phyloP scores from a whole-genome alignment of 768 basidiomycete genomes.

The Amanita exitialis region DNA sequence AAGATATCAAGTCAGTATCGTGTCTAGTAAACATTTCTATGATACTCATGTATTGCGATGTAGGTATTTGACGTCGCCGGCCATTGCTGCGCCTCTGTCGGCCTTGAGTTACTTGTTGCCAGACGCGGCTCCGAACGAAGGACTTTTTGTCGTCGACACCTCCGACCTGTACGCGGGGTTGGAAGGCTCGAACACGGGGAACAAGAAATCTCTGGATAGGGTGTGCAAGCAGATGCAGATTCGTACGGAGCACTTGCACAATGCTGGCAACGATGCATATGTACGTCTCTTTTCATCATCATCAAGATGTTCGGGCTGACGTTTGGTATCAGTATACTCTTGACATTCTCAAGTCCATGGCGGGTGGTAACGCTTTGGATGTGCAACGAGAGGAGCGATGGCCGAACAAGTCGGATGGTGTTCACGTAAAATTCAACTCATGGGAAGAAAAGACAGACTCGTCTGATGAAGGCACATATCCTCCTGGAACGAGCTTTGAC shows the following conservation, averaged over 20 bases:
- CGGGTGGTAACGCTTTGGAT: constrained; percentile 62
- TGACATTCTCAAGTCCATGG: constrained; percentile 58
- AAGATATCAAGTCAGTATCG: constrained; percentile 60
- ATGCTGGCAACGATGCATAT: constrained; percentile 82
- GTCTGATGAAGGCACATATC: constrained; percentile 22
- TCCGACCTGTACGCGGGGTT: constrained; percentile 67
- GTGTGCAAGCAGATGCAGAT: constrained; percentile 58
- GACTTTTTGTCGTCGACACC: constrained; percentile 64
- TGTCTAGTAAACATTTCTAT: background rate
- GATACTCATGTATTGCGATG: constrained; percentile 9
- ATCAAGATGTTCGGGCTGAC: background rate
- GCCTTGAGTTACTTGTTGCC: constrained; percentile 48
- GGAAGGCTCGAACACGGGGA: constrained; percentile 44
- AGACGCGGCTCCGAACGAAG: constrained; percentile 37
- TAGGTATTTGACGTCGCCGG: constrained; percentile 44
- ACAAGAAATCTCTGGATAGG: constrained; percentile 47
- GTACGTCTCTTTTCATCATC: constrained; percentile 31
- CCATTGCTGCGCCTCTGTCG: constrained; percentile 41
- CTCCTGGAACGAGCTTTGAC: background rate
- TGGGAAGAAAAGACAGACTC: constrained; percentile 50
- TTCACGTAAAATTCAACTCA: constrained; percentile 48
- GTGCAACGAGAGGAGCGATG: constrained; percentile 70
- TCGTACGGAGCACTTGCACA: constrained; percentile 50
- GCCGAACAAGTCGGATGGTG: constrained; percentile 49
- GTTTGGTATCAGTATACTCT: constrained; percentile 51